A percentile compares a stretch with the other conserved stretches of the same genome.
Evolutionary conservation across 2,329 filamentous ascomycete species (phyloP).

Genomic region (Fusarium staphyleae): DNA sequence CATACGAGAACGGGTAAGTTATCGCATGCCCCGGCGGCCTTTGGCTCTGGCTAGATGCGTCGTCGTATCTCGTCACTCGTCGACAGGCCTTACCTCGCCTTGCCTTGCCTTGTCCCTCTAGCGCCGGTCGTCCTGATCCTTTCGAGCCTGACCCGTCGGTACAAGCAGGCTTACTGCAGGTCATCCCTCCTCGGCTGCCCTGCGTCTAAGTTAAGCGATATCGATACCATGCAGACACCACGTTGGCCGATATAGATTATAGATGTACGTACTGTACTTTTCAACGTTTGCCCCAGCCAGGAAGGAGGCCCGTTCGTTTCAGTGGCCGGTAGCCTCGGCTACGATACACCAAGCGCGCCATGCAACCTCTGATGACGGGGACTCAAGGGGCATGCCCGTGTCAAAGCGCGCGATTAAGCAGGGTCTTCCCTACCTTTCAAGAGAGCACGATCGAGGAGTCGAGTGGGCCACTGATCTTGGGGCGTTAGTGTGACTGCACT

Average conservation of each 20-base stretch:
- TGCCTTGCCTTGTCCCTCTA: background rate
- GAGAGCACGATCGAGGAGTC: conserved; percentile 13
- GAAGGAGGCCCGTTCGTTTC: conserved; percentile 7
- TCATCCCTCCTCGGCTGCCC: background rate
- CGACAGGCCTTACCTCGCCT: too few species aligned
- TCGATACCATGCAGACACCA: too few species aligned
- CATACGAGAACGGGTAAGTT: conserved; percentile 2
- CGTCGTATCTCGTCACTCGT: background rate
- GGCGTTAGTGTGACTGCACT: conserved; percentile 20
- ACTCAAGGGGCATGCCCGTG: conserved; percentile 21
- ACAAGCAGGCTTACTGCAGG: background rate
- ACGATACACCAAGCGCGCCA: conserved; percentile 2
- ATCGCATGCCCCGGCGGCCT: conserved; percentile 1
- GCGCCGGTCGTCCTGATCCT: too few species aligned
- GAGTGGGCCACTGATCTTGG: conserved; percentile 26
- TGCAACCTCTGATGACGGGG: conserved; percentile 8
- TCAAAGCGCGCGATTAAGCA: conserved; percentile 34
- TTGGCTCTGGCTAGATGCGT: background rate
- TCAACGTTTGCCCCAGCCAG: conserved; percentile 1
- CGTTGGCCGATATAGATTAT: too few species aligned
- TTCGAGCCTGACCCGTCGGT: too few species aligned
- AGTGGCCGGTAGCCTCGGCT: conserved; percentile 1
- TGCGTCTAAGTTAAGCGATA: too few species aligned
- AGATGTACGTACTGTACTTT: background rate
- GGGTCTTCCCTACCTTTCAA: conserved; percentile 16